These are phyloP conservation scores for Thelonectria blattea DNA, from an alignment of 2,329 filamentous ascomycete species.

Conservation along the genomic window DNA sequence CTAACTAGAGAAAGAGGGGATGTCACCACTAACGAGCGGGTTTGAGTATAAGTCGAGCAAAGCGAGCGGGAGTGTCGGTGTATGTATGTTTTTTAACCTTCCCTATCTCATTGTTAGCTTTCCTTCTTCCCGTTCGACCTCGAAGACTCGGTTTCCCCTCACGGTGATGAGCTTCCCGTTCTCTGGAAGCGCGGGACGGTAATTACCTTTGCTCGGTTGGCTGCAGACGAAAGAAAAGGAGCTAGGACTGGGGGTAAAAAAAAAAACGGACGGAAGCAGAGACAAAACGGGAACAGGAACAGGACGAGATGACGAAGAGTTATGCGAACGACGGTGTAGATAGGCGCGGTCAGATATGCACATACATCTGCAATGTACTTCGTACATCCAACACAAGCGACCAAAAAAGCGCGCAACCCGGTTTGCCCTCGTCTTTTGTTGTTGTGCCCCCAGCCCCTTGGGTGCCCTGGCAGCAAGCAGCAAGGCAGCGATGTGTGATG, in stretches of 20 bases:
- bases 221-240: too few species aligned
- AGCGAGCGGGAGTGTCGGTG: neutral
- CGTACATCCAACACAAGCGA: neutral
- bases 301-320: neutral
- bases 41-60: neutral
- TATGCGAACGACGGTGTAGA: neutral
- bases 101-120: too few species aligned
- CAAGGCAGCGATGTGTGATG: neutral
- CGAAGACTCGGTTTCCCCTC: too few species aligned
- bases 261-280: too few species aligned
- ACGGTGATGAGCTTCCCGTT: too few species aligned
- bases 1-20: neutral
- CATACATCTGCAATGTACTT: neutral
- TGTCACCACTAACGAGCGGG: neutral
- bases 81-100: neutral
- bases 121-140: too few species aligned
- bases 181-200: too few species aligned
- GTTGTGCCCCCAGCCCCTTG: neutral
- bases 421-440: too few species aligned
- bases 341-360: neutral
- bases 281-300: too few species aligned
- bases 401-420: neutral
- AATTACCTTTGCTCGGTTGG: too few species aligned
- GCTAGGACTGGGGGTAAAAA: too few species aligned
- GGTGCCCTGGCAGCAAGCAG: neutral